Evolutionary conservation across 495 filamentous ascomycete genomes (phyloP), one percentile per base, ranked within the genome.

Genomic region (Penicillium lagena): DNA sequence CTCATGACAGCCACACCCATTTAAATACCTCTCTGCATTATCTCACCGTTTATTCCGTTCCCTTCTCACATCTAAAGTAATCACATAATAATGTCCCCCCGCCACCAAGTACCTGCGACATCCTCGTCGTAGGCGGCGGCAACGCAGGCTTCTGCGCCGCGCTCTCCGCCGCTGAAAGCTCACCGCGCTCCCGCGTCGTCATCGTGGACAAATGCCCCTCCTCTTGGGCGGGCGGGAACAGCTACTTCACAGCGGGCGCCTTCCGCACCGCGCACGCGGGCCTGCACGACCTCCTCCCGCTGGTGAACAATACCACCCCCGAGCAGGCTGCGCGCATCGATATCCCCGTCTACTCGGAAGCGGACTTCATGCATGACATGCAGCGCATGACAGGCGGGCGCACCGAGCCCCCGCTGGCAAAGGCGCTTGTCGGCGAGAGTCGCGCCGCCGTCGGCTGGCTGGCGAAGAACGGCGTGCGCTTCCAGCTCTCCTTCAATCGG

Each of bases 91-190:
- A 49, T 55, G 48, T 33, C 53, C 6, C 42, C 22, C 55, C 45
- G 51, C 51, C 55, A 37, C 50, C 22, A 22, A 22, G 22, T 4
- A 22, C 41, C 44, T 63, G 50, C 54, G 73, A 77, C 50, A 66
- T 82, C 40, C 59, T 82, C 1, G 63, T 84, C 7, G 54, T 80
- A 41, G 79, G 79, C 45, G 56, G 67, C 35, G 80, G 78, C 15
- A 81, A 81, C 51, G 80, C 79, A 12, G 80, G 79, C 27, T 76
- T 82, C 61, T 73, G 60, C 10, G 71, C 79, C 9, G 78, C 78
- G 29, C 49, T 70, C 9, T 67, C 76, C 4, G 77, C 78, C 5
- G 54, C 58, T 1, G 59, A 77, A 52, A 60, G 64, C 32, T 62
- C 50, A 29, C 45, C 66, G 9, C 28, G 27, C 6, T 45, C 54